phyloP scores from a whole-genome alignment of 805 yeast genomes.

The Candida chauliodis region DNA sequence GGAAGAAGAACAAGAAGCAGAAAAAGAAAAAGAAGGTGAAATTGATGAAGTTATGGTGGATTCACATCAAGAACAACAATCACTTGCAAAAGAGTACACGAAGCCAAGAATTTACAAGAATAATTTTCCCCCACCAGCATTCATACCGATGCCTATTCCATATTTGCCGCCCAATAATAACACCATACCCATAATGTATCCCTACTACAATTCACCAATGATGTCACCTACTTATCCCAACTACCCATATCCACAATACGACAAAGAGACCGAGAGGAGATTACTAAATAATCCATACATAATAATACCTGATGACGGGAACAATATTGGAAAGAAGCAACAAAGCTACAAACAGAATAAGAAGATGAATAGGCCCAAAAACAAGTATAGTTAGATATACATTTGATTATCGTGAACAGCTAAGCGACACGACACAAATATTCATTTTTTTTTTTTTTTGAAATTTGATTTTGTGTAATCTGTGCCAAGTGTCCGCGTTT shows the following conservation, averaged over 20 bases:
- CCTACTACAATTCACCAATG: constrained; percentile 3
- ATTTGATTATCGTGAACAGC: too few relatives aligned
- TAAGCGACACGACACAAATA: too few relatives aligned
- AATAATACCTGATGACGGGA: constrained; percentile 21
- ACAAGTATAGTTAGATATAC: neutral
- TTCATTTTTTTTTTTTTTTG: too few relatives aligned
- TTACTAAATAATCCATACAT: constrained; percentile 27
- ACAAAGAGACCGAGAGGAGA: constrained; percentile 24
- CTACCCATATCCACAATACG: constrained; percentile 13
- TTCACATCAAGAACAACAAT: constrained; percentile 3
- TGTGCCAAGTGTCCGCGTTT: too few relatives aligned
- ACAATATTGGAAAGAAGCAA: neutral
- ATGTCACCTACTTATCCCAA: neutral
- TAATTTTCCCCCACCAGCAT: neutral
- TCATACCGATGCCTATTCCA: constrained; percentile 1
- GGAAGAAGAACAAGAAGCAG: constrained; percentile 9
- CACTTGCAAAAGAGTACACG: neutral
- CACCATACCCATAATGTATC: constrained; percentile 3
- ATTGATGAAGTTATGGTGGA: too few relatives aligned
- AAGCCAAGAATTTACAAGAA: neutral
- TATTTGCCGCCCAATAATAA: constrained; percentile 1
- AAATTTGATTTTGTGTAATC: constrained; percentile 1
- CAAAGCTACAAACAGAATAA: neutral
- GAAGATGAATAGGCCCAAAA: neutral
- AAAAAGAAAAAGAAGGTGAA: neutral